Conservation (phyloP, 441 rosid species). For the Pelargonium citronellum region DNA sequence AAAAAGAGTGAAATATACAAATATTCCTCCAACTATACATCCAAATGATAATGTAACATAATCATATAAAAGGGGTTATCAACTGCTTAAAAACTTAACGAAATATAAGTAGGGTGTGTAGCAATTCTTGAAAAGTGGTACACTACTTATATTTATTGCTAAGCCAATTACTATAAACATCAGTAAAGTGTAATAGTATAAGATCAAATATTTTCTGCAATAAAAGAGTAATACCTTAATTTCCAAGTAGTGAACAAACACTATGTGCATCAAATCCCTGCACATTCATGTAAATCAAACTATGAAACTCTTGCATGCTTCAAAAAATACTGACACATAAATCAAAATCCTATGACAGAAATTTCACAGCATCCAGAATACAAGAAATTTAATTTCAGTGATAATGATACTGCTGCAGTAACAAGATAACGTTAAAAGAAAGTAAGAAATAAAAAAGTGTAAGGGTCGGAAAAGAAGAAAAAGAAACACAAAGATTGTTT, state of each 20-base stretch:
- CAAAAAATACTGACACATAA: constrained; percentile 18
- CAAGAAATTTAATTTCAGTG: neutral
- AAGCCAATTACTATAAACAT: neutral
- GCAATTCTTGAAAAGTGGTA: neutral
- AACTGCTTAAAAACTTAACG: neutral
- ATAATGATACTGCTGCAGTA: neutral
- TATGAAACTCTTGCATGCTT: constrained; percentile 1
- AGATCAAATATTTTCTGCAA: neutral
- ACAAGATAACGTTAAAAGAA: neutral
- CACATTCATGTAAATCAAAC: constrained; percentile 8
- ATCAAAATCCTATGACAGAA: neutral
- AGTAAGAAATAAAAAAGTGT: neutral
- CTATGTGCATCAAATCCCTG: constrained; percentile 93
- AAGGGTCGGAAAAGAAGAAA: neutral
- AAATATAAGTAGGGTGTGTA: neutral
- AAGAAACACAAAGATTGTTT: neutral
- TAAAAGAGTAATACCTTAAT: constrained; percentile 53
- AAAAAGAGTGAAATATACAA: neutral
- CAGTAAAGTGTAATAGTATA: neutral
- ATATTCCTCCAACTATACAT: no score
- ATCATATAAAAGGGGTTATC: no score
- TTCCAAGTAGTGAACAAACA: constrained; percentile 94
- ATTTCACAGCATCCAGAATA: constrained; percentile 12
- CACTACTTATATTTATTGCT: neutral
- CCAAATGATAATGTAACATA: no score